Conservation (phyloP, 192 early-diverging fungal species). For the Coemansia sp. region DNA sequence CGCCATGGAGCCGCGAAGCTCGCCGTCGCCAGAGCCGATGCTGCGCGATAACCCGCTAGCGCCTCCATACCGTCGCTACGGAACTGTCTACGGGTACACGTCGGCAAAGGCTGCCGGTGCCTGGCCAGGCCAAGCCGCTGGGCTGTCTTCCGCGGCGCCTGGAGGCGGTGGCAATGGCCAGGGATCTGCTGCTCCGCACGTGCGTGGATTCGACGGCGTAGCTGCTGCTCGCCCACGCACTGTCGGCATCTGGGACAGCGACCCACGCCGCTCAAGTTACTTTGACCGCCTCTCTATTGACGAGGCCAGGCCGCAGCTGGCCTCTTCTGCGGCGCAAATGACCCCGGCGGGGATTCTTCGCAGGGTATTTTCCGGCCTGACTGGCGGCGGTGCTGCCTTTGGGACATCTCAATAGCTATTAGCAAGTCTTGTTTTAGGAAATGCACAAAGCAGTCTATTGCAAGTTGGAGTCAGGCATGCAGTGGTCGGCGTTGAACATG, state of each 20-base stretch:
- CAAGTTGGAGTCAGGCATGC: not conserved
- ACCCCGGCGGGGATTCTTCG: slow-evolving; percentile 27
- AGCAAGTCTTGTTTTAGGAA: no score
- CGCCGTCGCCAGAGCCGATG: slow-evolving; percentile 20
- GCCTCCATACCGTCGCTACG: slow-evolving; percentile 43
- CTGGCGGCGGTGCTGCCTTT: slow-evolving; percentile 37
- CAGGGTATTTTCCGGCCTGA: slow-evolving; percentile 44
- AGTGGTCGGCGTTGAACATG: slow-evolving; percentile 28
- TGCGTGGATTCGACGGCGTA: slow-evolving; percentile 31
- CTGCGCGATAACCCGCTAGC: slow-evolving; percentile 21
- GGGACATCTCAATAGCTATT: slow-evolving; percentile 37
- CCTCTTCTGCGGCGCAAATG: slow-evolving; percentile 21
- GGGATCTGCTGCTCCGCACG: not conserved
- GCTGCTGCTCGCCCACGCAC: slow-evolving; percentile 15
- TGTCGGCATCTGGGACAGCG: slow-evolving; percentile 38
- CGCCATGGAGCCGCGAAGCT: slow-evolving; percentile 4
- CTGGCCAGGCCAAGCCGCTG: not conserved
- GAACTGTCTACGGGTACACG: slow-evolving; percentile 47
- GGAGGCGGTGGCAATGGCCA: slow-evolving; percentile 4
- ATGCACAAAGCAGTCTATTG: no score
- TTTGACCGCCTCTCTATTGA: slow-evolving; percentile 52
- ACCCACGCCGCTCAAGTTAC: slow-evolving; percentile 47
- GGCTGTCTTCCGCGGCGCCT: not conserved
- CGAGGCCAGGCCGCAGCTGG: slow-evolving; percentile 27
- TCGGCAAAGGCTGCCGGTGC: slow-evolving; percentile 12